Conservation (phyloP, 257 asterid species). For the Eustoma russellianum region DNA sequence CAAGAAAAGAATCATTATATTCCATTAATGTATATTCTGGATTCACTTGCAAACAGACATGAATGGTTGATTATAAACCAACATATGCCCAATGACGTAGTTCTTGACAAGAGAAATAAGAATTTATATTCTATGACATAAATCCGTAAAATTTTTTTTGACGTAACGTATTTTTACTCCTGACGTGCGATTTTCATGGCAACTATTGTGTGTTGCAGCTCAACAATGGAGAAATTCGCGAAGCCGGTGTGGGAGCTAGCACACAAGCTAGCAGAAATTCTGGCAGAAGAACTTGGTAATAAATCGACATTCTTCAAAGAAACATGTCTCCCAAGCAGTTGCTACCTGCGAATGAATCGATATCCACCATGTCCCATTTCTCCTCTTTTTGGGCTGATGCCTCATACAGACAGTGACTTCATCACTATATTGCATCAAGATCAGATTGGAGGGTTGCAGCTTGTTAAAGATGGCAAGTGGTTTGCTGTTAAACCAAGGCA, state of each 20-base stretch:
- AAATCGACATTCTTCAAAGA: slow-evolving; percentile 39
- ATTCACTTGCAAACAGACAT: too few relatives aligned
- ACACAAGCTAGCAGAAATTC: slow-evolving; percentile 36
- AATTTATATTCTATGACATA: too few relatives aligned
- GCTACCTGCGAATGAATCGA: slow-evolving; percentile 74
- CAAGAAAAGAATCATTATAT: too few relatives aligned
- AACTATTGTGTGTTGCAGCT: slow-evolving; percentile 25
- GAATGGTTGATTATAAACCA: too few relatives aligned
- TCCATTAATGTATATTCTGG: too few relatives aligned
- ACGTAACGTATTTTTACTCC: too few relatives aligned
- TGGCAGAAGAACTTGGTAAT: slow-evolving; percentile 48
- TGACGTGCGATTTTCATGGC: not conserved
- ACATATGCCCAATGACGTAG: too few relatives aligned
- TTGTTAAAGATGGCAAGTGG: slow-evolving; percentile 69
- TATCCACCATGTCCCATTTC: slow-evolving; percentile 58
- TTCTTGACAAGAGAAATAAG: too few relatives aligned
- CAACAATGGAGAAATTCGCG: slow-evolving; percentile 57
- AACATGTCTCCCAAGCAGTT: slow-evolving; percentile 39
- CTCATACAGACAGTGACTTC: slow-evolving; percentile 86
- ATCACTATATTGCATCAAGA: slow-evolving; percentile 78
- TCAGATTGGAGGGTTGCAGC: slow-evolving; percentile 69
- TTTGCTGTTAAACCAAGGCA: slow-evolving; percentile 75
- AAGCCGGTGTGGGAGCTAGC: slow-evolving; percentile 43
- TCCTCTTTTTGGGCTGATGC: slow-evolving; percentile 52
- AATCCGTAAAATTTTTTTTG: too few relatives aligned